These are phyloP conservation scores for Mortierella claussenii DNA, from an alignment of 192 early-diverging fungal genomes.

Conservation along the genomic window DNA sequence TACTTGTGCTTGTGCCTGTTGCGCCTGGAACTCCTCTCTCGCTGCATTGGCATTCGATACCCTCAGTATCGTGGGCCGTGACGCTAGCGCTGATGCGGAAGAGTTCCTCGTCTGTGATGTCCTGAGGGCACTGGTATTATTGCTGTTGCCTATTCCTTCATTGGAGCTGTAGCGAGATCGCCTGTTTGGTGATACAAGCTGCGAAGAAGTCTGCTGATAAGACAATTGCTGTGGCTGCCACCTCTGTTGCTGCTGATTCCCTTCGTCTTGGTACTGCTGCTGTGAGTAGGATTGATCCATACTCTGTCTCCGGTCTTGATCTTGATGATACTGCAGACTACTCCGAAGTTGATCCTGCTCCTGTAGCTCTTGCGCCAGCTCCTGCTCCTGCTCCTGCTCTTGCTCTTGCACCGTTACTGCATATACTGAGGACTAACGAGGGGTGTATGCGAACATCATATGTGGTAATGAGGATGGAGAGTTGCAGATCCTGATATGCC, in stretches of 20 bases:
- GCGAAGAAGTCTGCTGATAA: conserved; percentile 1
- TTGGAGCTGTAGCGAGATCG: background rate
- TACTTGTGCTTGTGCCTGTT: too few species aligned
- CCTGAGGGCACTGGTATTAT: background rate
- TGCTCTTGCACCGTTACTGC: conserved; percentile 11
- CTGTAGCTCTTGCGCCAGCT: conserved; percentile 9
- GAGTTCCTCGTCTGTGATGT: conserved; percentile 10
- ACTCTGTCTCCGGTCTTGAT: background rate
- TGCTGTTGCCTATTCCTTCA: background rate
- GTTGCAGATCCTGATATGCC: background rate
- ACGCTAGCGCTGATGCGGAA: background rate
- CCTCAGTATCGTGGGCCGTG: background rate
- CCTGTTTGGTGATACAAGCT: background rate
- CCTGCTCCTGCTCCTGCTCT: conserved; percentile 15
- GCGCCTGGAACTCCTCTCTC: conserved; percentile 33
- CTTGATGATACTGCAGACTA: too few species aligned
- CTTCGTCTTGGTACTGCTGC: conserved; percentile 3
- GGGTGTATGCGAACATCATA: background rate
- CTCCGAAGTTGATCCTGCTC: background rate
- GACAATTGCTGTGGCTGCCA: background rate
- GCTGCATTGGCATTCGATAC: conserved; percentile 18
- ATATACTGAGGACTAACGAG: conserved; percentile 51
- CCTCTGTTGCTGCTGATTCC: conserved; percentile 1
- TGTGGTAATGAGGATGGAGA: background rate
- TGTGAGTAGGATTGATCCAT: background rate